Percentiles rank a stretch among this genome's conserved stretches.
These are phyloP conservation scores for Phlyctochytrium planicorne DNA, from an alignment of 192 early-diverging fungal species.

Conservation along the genomic window DNA sequence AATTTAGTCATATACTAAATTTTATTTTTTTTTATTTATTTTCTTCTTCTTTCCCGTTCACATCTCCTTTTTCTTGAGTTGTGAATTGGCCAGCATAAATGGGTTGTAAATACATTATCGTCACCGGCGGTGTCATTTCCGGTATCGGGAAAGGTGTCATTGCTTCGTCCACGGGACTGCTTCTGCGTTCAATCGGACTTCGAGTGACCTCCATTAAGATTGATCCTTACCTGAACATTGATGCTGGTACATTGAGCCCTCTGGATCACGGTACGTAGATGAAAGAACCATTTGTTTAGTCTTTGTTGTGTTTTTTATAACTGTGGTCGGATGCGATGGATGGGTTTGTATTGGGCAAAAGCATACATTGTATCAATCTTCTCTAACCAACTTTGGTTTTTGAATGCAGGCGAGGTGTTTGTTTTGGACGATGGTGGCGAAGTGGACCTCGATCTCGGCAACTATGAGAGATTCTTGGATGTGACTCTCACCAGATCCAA, in stretches of 20 bases:
- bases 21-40: neutral
- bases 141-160: constrained; percentile 99
- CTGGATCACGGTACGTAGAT: constrained; percentile 90
- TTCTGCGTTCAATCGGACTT: constrained; percentile 90
- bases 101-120: constrained; percentile 92
- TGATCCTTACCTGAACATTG: constrained; percentile 99
- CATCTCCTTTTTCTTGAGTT: neutral
- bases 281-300: too few species aligned
- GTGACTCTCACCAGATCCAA: constrained; percentile 91
- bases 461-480: constrained; percentile 98
- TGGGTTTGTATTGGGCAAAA: too few species aligned
- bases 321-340: neutral
- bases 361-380: neutral
- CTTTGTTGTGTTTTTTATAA: neutral
- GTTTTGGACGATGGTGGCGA: constrained; percentile 98
- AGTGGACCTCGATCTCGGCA: constrained; percentile 97
- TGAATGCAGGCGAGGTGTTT: constrained; percentile 86
- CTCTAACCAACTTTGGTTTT: too few species aligned
- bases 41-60: too few species aligned
- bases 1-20: too few species aligned
- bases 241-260: constrained; percentile 95
- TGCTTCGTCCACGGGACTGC: constrained; percentile 93
- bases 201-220: constrained; percentile 98
- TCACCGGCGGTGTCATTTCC: constrained; percentile 98
- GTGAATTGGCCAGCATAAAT: neutral